These are phyloP conservation scores for Tylopilus rubrobrunneus DNA, from an alignment of 768 basidiomycete species.

Conservation along the genomic window DNA sequence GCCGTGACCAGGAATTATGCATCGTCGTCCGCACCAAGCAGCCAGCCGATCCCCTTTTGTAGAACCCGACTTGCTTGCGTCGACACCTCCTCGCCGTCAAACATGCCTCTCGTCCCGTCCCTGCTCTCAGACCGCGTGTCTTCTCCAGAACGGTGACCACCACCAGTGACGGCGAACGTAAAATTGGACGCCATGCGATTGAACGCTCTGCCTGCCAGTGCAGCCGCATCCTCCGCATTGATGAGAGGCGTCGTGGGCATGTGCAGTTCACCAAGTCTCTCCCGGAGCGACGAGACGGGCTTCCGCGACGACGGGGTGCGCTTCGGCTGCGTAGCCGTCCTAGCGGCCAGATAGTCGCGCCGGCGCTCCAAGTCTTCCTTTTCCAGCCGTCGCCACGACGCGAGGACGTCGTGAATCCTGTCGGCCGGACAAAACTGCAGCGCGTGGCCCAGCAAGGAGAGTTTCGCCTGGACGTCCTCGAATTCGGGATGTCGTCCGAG, in stretches of 20 bases:
- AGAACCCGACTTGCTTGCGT: constrained; percentile 74
- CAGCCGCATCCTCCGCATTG: constrained; percentile 74
- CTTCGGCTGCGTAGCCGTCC: constrained; percentile 15
- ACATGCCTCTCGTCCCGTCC: constrained; percentile 39
- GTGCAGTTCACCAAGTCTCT: constrained; percentile 61
- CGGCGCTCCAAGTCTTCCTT: constrained; percentile 55
- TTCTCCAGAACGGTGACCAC: constrained; percentile 26
- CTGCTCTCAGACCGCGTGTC: constrained; percentile 32
- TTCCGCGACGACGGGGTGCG: constrained; percentile 27
- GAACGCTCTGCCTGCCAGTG: constrained; percentile 76
- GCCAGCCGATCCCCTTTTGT: constrained; percentile 92
- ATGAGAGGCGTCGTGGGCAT: constrained; percentile 67
- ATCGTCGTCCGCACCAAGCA: constrained; percentile 79
- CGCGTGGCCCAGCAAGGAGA: constrained; percentile 72
- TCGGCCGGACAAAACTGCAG: constrained; percentile 85
- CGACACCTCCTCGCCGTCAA: constrained; percentile 59
- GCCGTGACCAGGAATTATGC: neutral
- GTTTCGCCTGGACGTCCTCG: constrained; percentile 59
- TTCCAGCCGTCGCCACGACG: constrained; percentile 73
- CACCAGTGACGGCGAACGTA: constrained; percentile 58
- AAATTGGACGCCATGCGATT: constrained; percentile 72
- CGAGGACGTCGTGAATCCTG: constrained; percentile 71
- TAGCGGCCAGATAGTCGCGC: constrained; percentile 38
- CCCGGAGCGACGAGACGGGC: constrained; percentile 51
- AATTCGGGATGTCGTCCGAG: constrained; percentile 82